A percentile compares a stretch with the other conserved stretches of the same genome.
phyloP scores from a whole-genome alignment of 805 yeast genomes.

The Trichomonascus vanleenenianus region DNA sequence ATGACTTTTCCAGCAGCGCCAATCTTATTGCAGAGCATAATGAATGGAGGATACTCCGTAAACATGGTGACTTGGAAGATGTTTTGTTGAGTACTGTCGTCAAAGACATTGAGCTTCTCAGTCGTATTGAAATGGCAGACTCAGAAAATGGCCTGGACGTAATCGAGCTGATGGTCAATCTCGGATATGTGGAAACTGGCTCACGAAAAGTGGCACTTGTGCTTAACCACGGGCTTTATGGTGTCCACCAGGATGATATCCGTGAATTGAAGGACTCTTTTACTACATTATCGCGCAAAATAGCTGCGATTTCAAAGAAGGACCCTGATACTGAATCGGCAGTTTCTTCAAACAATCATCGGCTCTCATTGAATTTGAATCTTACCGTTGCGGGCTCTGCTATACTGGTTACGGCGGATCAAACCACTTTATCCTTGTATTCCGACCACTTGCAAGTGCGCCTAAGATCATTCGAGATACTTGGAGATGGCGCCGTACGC shows the following conservation, averaged over 20 bases:
- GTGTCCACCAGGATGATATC: neutral
- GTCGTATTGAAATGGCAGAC: slow-evolving; percentile 2
- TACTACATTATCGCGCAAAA: neutral
- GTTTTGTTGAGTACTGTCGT: neutral
- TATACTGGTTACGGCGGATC: neutral
- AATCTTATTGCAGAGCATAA: neutral
- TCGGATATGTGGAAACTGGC: neutral
- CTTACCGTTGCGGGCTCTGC: slow-evolving; percentile 1
- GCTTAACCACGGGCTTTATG: neutral
- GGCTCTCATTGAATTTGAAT: slow-evolving; percentile 2
- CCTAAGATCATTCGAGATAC: slow-evolving; percentile 1
- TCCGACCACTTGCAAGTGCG: neutral
- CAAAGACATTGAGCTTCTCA: neutral
- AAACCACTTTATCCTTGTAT: slow-evolving; percentile 1
- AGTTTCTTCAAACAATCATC: no score
- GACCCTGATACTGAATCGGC: no score
- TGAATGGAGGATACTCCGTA: neutral
- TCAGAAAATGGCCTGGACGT: neutral
- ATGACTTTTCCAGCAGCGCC: neutral
- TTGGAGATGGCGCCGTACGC: neutral
- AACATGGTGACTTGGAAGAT: neutral
- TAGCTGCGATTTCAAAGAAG: neutral
- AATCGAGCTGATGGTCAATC: slow-evolving; percentile 1
- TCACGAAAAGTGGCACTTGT: neutral
- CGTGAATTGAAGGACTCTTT: neutral